These are phyloP conservation scores for Effrenium voratum DNA, from an alignment of 73 alveolate species.

Conservation along the genomic window DNA sequence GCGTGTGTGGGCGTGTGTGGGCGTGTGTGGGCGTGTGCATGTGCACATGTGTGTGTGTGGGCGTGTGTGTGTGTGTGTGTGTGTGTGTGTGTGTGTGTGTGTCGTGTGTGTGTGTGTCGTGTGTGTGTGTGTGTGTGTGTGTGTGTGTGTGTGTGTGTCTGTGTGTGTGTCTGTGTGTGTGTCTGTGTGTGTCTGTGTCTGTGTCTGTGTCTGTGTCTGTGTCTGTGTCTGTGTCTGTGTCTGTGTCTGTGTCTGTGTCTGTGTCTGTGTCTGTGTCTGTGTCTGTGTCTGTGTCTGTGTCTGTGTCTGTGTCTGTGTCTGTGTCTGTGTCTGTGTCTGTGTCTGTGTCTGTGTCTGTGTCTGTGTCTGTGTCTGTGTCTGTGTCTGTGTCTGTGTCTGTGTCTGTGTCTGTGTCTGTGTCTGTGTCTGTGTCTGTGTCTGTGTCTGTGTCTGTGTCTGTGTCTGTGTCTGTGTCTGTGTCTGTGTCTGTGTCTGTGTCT, in stretches of 20 bases:
- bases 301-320: not conserved
- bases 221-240: not conserved
- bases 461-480: not conserved
- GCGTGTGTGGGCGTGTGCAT: no score
- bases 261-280: not conserved
- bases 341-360: not conserved
- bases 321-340: not conserved
- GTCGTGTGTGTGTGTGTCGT: no score
- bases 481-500: not conserved
- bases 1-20: no score
- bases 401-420: not conserved
- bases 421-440: not conserved
- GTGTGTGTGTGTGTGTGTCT: no score
- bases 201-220: not conserved
- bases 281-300: not conserved
- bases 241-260: not conserved
- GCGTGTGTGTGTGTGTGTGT: no score
- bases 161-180: conserved; percentile 4
- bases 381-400: not conserved
- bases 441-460: not conserved
- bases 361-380: not conserved
- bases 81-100: no score
- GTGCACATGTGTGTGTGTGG: no score
- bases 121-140: no score
- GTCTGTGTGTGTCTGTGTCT: not conserved